Evolutionary conservation across 495 filamentous ascomycete species (phyloP), one percentile per base, ranked within the genome.

Genomic region (Xylaria curta): DNA sequence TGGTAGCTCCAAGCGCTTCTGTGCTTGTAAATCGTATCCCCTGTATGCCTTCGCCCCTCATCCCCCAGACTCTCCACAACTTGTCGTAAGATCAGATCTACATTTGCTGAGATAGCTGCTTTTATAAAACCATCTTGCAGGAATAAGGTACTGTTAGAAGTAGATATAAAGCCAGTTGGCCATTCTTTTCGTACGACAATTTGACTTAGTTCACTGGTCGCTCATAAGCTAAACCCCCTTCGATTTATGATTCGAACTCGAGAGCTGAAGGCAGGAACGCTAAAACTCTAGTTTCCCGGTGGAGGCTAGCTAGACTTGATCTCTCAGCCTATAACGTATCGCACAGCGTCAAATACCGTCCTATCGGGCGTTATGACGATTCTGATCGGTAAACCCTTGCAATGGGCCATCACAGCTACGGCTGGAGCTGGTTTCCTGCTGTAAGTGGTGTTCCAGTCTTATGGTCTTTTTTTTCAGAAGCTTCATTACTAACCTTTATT

Each of bases 321-420:
- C 24, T 31, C 53, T 56, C 53, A 31, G 12, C 17, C 12, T 31
- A 15, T 26, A 33, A 21, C 17, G 8, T 21, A 38, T 60, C 17
- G 38, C 17, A 21, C 56, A 28, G 31, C 58, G 17, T 60, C 5
- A 28, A 19, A 38, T 60, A 28, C 17, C 17, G 13, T 3, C 36
- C 36, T 28, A 63, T 17, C 10, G 13, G 13, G 4, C 9, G 17
- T 24, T 26, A 64, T 65, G 61, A 68, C 65, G 26, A 42, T 56
- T 24, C 65, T 68, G 3, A 44, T 56, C 2, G 65, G 65, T 24
- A 56, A 68, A 24, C 65, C 65, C 36, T 44, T 68, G 6, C 47
- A 68, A 54, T 68, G 65, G 65, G 65, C 65, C 17, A 56, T 68
- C 42, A 54, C 65, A n/a, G 46, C 65, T 31, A 68, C 65, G 46